Conservation (phyloP, 331 rosid species). For the Rosa hybrid region DNA sequence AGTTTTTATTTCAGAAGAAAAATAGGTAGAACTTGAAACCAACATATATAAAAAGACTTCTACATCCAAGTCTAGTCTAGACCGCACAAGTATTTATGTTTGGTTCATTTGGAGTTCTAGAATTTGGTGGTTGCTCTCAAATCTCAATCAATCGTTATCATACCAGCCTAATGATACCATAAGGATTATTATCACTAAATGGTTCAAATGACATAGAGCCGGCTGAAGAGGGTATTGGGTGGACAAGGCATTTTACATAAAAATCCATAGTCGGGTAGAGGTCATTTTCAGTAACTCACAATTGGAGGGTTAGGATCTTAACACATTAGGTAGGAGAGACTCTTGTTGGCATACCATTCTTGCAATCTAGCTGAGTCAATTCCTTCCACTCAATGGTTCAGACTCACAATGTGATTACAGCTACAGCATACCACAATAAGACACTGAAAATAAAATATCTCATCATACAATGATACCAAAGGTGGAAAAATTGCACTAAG, state of each 20-base stretch:
- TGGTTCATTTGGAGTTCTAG: not conserved
- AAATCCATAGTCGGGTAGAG: not conserved
- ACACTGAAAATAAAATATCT: not conserved
- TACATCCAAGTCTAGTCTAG: conserved; percentile 14
- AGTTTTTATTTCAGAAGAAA: not conserved
- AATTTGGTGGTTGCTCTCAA: conserved; percentile 29
- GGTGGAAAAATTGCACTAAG: not conserved
- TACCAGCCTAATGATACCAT: conserved; percentile 18
- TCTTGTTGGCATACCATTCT: not conserved
- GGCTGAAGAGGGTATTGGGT: not conserved
- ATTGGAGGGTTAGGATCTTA: not conserved
- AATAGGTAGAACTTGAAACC: not conserved
- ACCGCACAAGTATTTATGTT: conserved; percentile 27
- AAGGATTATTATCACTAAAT: conserved; percentile 14
- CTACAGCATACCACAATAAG: not conserved
- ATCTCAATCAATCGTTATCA: conserved; percentile 25
- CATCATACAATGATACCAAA: too few relatives aligned
- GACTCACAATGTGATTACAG: not conserved
- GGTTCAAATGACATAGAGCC: conserved; percentile 10
- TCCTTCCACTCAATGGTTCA: not conserved
- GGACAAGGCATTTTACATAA: not conserved
- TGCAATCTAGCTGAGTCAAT: not conserved
- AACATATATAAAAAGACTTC: not conserved
- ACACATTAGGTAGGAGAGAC: not conserved
- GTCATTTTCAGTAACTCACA: not conserved